phyloP scores from a whole-genome alignment of 129 eudicot species.

The Lonicera japonica region DNA sequence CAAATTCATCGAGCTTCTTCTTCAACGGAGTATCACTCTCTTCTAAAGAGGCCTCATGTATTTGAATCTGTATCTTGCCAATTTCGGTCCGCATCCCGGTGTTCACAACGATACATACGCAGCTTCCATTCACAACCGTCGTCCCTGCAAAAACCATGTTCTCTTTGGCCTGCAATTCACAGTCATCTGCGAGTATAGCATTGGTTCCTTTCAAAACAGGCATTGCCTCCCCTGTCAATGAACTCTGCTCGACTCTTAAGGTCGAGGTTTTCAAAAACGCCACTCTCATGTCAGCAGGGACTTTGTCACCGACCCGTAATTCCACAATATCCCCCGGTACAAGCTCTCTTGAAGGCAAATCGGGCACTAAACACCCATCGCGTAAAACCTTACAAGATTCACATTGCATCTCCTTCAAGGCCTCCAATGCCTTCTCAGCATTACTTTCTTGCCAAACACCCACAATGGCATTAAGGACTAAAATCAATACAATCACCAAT shows the following conservation, averaged over 20 bases:
- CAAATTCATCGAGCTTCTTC: constrained; percentile 78
- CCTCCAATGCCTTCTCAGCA: constrained; percentile 79
- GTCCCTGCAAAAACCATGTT: constrained; percentile 88
- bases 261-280: constrained; percentile 59
- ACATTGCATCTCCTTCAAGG: constrained; percentile 75
- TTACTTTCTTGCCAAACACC: constrained; percentile 94
- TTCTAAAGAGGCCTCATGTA: constrained; percentile 71
- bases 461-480: constrained; percentile 71
- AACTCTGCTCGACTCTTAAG: constrained; percentile 74
- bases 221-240: constrained; percentile 86
- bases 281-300: constrained; percentile 75
- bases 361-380: constrained; percentile 59
- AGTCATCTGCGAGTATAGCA: constrained; percentile 41
- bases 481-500: constrained; percentile 60
- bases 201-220: constrained; percentile 64
- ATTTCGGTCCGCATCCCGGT: constrained; percentile 66
- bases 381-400: constrained; percentile 64
- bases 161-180: constrained; percentile 82
- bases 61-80: constrained; percentile 64
- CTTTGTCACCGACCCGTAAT: constrained; percentile 68
- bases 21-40: constrained; percentile 71
- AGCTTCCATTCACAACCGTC: constrained; percentile 72
- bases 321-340: constrained; percentile 87
- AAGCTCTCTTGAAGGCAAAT: constrained; percentile 73
- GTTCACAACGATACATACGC: constrained; percentile 47